These are phyloP conservation scores for Ajuga reptans DNA, from an alignment of 305 asterid species.

Conservation along the genomic window DNA sequence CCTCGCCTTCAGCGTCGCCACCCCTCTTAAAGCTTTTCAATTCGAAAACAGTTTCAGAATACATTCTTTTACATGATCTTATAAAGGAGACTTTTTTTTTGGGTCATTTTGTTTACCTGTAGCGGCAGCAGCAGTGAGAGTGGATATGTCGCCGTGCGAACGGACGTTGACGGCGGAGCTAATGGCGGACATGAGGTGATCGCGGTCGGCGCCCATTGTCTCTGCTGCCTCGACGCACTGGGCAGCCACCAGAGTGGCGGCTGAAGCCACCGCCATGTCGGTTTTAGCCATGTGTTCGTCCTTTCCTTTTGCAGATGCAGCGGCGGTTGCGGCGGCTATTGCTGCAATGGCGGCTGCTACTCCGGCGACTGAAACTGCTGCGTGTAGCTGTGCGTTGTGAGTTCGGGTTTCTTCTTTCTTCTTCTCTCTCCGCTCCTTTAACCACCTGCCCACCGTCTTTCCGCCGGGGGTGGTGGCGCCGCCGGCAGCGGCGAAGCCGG, in stretches of 20 bases:
- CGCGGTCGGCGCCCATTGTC: conserved; percentile 84
- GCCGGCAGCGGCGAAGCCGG: conserved; percentile 42
- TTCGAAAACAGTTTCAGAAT: background rate
- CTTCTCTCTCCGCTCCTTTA: conserved; percentile 92
- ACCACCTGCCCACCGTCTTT: conserved; percentile 95
- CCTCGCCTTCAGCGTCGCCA: conserved; percentile 89
- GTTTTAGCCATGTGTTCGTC: conserved; percentile 81
- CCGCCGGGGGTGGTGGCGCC: conserved; percentile 73
- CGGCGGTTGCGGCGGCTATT: conserved; percentile 92
- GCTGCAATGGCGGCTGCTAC: conserved; percentile 94
- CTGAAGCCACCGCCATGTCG: conserved; percentile 90
- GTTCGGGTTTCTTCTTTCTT: conserved; percentile 87
- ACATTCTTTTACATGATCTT: too few relatives aligned
- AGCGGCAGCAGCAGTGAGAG: conserved; percentile 97
- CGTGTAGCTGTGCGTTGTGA: conserved; percentile 90
- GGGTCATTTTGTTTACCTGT: conserved; percentile 41
- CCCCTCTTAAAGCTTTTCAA: conserved; percentile 70
- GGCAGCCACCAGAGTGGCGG: conserved; percentile 91
- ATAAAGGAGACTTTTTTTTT: background rate
- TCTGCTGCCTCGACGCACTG: conserved; percentile 99
- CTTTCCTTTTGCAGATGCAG: conserved; percentile 57
- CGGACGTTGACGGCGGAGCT: conserved; percentile 90
- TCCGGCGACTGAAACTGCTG: conserved; percentile 84
- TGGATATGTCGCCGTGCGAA: conserved; percentile 85
- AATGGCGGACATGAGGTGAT: conserved; percentile 79